phyloP scores from a whole-genome alignment of 345 rosid genomes.

The Anacardium occidentale region DNA sequence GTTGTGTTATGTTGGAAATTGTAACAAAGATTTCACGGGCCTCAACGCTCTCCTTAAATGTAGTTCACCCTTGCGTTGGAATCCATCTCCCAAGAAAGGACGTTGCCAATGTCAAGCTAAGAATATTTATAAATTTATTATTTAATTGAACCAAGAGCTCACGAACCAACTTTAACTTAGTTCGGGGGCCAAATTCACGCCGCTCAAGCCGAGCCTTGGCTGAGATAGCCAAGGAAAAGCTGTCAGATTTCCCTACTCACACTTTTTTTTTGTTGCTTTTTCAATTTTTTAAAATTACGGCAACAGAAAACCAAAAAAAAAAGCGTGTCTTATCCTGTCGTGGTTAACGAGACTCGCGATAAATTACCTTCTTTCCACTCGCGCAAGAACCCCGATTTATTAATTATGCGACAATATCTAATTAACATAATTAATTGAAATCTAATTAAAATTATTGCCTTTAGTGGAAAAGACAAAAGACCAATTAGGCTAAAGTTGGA shows the following conservation, averaged over 20 bases:
- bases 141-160: no score
- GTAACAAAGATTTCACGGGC: slow-evolving; percentile 42
- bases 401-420: no score
- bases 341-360: slow-evolving; percentile 14
- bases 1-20: slow-evolving; percentile 43
- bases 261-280: no score
- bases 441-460: no score
- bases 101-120: no score
- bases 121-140: no score
- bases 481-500: not conserved
- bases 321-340: not conserved
- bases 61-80: slow-evolving; percentile 22
- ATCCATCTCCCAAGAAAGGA: slow-evolving; percentile 36
- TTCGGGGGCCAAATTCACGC: no score
- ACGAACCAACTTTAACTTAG: no score
- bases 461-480: not conserved
- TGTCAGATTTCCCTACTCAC: slow-evolving; percentile 17
- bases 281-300: no score
- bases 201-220: not conserved
- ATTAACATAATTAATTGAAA: no score
- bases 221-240: slow-evolving; percentile 23
- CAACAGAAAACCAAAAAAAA: not conserved
- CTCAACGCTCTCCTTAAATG: slow-evolving; percentile 41
- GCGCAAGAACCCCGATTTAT: not conserved
- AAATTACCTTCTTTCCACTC: not conserved